Conservation (phyloP, 306 rosid genomes). For the Begonia fuchsioides region DNA sequence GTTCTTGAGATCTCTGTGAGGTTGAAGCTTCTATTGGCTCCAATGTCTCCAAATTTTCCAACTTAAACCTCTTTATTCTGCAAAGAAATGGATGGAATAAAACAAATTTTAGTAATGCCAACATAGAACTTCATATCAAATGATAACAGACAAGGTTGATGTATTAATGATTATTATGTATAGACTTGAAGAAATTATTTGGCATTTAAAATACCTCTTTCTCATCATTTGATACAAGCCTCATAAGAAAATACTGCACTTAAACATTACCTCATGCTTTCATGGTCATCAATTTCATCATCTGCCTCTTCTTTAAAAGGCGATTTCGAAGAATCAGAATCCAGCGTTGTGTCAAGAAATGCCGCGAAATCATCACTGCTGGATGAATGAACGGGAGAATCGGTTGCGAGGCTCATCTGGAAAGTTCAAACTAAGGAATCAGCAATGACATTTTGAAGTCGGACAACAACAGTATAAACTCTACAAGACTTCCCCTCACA, state of each 20-base stretch:
- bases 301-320: slow-evolving; percentile 14
- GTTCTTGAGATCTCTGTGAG: slow-evolving; percentile 19
- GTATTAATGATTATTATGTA: too few relatives aligned
- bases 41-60: slow-evolving; percentile 24
- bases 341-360: slow-evolving; percentile 35
- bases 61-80: slow-evolving; percentile 44
- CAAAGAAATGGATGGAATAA: slow-evolving; percentile 8
- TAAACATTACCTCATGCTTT: slow-evolving; percentile 27
- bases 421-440: slow-evolving; percentile 10
- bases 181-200: too few relatives aligned
- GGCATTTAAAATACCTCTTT: too few relatives aligned
- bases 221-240: too few relatives aligned
- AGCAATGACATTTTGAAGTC: too few relatives aligned
- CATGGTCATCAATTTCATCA: slow-evolving; percentile 13
- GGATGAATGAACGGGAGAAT: slow-evolving; percentile 59
- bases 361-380: slow-evolving; percentile 61
- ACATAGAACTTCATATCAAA: background rate
- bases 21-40: slow-evolving; percentile 30
- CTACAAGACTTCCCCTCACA: too few relatives aligned
- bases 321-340: slow-evolving; percentile 28
- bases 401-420: slow-evolving; percentile 57
- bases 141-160: background rate
- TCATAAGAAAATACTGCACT: background rate
- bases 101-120: background rate
- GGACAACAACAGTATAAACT: too few relatives aligned